A percentile compares a stretch with the other conserved stretches of the same genome.
These are phyloP conservation scores for Agrostemma githago DNA, from an alignment of 148 eudicot species.

Conservation along the genomic window DNA sequence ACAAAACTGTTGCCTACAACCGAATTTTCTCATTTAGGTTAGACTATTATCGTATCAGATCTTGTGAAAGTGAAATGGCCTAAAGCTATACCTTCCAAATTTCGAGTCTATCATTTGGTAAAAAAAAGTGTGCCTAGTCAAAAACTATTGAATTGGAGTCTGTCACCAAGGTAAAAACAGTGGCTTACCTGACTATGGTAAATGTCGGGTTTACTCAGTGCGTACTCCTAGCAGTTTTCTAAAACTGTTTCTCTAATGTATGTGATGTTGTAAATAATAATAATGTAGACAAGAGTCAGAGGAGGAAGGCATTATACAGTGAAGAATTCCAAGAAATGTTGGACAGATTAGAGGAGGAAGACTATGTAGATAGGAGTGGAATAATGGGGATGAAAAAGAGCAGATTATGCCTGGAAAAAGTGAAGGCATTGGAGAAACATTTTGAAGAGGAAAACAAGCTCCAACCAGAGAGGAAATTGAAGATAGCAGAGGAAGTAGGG, in stretches of 20 bases:
- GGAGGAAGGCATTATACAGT: conserved; percentile 43
- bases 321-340: conserved; percentile 71
- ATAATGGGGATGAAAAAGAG: conserved; percentile 57
- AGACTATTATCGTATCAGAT: too few species aligned
- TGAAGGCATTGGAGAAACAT: conserved; percentile 76
- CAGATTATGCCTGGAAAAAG: conserved; percentile 68
- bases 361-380: conserved; percentile 45
- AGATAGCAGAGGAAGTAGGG: conserved; percentile 79
- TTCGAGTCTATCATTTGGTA: too few species aligned
- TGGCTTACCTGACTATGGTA: too few species aligned
- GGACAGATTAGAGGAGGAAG: conserved; percentile 69
- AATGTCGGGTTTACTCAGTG: too few species aligned
- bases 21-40: background rate
- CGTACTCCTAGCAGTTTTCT: background rate
- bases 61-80: too few species aligned
- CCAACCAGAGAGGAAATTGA: conserved; percentile 77
- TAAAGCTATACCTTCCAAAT: too few species aligned
- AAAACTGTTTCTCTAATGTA: background rate
- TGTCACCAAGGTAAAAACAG: too few species aligned
- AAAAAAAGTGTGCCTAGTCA: too few species aligned
- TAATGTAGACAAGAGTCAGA: conserved; percentile 25
- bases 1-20: background rate
- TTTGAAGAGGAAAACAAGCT: conserved; percentile 89
- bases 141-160: too few species aligned
- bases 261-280: background rate